These are phyloP conservation scores for Leucoagaricus sp. DNA, from an alignment of 1,284 basidiomycete genomes.

Conservation along the genomic window DNA sequence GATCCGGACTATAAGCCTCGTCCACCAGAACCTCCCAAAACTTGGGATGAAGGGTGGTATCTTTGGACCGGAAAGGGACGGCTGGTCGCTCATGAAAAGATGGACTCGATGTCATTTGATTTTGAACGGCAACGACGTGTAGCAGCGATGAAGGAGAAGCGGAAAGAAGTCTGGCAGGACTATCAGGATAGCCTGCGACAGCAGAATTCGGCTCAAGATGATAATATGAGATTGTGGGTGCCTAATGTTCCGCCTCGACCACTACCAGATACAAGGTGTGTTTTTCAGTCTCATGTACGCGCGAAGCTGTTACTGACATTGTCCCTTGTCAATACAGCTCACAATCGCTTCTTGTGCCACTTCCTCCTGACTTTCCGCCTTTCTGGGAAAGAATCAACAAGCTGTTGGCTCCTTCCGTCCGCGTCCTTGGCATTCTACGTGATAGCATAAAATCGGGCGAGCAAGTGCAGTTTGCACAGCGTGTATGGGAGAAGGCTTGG, in stretches of 20 bases:
- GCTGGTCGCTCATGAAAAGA: slow-evolving; percentile 54
- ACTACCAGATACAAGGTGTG: slow-evolving; percentile 38
- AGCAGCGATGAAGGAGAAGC: slow-evolving; percentile 40
- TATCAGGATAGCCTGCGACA: slow-evolving; percentile 44
- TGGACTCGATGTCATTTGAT: slow-evolving; percentile 57
- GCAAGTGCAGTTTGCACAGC: slow-evolving; percentile 48
- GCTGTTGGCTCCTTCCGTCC: slow-evolving; percentile 50
- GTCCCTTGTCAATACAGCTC: slow-evolving; percentile 25
- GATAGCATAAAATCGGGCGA: slow-evolving; percentile 52
- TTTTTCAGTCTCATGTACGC: slow-evolving; percentile 10
- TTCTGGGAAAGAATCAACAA: slow-evolving; percentile 47
- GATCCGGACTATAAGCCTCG: slow-evolving; percentile 20
- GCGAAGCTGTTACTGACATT: neutral
- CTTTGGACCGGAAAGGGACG: slow-evolving; percentile 63
- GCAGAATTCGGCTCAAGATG: slow-evolving; percentile 23
- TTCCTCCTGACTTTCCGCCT: slow-evolving; percentile 46
- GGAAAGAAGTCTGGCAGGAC: slow-evolving; percentile 49
- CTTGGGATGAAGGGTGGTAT: slow-evolving; percentile 78
- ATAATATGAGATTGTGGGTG: slow-evolving; percentile 37
- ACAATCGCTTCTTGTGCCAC: slow-evolving; percentile 39
- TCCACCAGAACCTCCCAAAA: slow-evolving; percentile 31
- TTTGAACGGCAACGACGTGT: slow-evolving; percentile 51
- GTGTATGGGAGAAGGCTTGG: slow-evolving; percentile 56
- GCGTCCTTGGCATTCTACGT: slow-evolving; percentile 46
- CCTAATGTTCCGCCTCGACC: slow-evolving; percentile 40